A percentile compares a stretch with the other conserved stretches of the same genome.
Evolutionary conservation across 495 filamentous ascomycete genomes (phyloP).

Genomic region (Podospora pseudopauciseta): DNA sequence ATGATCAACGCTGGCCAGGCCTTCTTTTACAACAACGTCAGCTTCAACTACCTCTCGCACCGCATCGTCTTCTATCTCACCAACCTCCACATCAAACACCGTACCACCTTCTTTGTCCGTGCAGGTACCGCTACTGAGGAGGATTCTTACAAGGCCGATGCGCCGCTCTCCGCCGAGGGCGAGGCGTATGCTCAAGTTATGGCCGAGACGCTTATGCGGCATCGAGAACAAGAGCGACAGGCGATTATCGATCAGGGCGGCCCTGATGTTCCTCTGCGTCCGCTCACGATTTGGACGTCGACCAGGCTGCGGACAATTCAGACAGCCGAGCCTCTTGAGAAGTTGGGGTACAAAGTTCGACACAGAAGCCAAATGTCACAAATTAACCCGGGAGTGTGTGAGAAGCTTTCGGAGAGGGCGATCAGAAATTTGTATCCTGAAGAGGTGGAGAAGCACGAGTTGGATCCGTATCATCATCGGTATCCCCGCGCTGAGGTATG

Average conservation of each 20-base stretch:
- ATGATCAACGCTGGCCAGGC: constrained; percentile 98
- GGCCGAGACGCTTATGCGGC: constrained; percentile 72
- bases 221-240: constrained; percentile 76
- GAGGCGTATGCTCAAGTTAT: constrained; percentile 83
- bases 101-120: constrained; percentile 90
- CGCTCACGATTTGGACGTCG: constrained; percentile 89
- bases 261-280: constrained; percentile 63
- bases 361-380: constrained; percentile 95
- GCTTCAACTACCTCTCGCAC: constrained; percentile 91
- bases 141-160: constrained; percentile 87
- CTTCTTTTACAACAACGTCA: constrained; percentile 89
- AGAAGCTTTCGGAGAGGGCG: constrained; percentile 73
- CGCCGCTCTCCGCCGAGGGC: constrained; percentile 76
- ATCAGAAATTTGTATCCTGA: constrained; percentile 80
- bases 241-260: constrained; percentile 66
- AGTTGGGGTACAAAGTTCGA: constrained; percentile 75
- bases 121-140: constrained; percentile 66
- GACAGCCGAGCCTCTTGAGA: constrained; percentile 76
- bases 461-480: constrained; percentile 94
- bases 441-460: constrained; percentile 87
- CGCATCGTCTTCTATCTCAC: constrained; percentile 97
- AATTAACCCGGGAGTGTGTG: constrained; percentile 92
- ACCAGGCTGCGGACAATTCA: constrained; percentile 86
- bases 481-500: constrained; percentile 91
- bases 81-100: constrained; percentile 92